Conservation (phyloP, 352 stramenopile species). For the Phytopythium mirpurense region DNA sequence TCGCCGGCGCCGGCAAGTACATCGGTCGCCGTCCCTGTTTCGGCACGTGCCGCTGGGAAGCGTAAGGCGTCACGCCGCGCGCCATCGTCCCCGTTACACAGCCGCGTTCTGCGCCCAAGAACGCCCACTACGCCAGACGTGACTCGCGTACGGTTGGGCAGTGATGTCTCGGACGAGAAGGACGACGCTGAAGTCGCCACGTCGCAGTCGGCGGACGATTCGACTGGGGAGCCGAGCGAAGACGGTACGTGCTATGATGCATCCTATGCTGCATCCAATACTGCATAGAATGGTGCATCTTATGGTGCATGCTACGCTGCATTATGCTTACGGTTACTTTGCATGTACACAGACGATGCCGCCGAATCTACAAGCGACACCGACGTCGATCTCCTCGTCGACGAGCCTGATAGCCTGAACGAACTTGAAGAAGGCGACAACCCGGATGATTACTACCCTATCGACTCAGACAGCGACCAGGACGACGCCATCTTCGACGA, state of each 20-base stretch:
- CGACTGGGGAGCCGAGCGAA: constrained; percentile 1
- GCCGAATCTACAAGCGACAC: background rate
- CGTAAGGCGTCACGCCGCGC: background rate
- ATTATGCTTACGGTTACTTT: background rate
- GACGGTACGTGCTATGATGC: background rate
- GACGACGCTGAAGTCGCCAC: background rate
- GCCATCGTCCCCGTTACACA: too few relatives aligned
- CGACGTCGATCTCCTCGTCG: constrained; percentile 3
- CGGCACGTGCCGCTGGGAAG: too few relatives aligned
- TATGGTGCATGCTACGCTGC: constrained; percentile 6
- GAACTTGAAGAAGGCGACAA: background rate
- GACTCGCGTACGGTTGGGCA: too few relatives aligned
- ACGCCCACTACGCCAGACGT: background rate
- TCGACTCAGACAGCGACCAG: constrained; percentile 12
- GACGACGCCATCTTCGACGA: constrained; percentile 4
- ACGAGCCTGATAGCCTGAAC: constrained; percentile 7
- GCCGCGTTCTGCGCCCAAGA: background rate
- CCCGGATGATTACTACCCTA: background rate
- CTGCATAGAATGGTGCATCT: constrained; percentile 10
- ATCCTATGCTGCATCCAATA: constrained; percentile 4
- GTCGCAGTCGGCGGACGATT: background rate
- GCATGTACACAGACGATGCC: background rate
- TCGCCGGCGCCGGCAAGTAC: too few relatives aligned
- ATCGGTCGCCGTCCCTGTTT: too few relatives aligned
- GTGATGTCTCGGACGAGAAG: background rate